Evolutionary conservation across 257 asterid species (phyloP).

Genomic region (Ehretia macrophylla): DNA sequence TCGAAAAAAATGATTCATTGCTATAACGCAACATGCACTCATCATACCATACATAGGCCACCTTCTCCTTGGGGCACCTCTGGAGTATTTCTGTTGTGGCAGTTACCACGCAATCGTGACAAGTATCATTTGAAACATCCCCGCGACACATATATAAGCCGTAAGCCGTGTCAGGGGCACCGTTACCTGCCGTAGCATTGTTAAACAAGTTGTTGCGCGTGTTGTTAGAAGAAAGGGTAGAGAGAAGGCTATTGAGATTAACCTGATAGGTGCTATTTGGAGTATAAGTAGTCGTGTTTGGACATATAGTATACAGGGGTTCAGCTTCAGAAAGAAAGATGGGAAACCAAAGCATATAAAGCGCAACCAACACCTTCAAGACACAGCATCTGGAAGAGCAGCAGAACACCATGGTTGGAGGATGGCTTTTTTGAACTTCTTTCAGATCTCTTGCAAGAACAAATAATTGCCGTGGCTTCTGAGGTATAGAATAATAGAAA

Average conservation of each 20-base stretch:
- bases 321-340: no score
- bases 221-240: background rate
- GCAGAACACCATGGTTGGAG: no score
- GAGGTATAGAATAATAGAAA: no score
- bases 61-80: background rate
- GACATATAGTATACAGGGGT: no score
- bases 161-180: background rate
- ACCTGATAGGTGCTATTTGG: no score
- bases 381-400: no score
- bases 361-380: no score
- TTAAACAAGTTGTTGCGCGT: background rate
- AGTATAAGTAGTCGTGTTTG: no score
- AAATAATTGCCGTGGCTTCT: no score
- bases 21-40: background rate
- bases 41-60: background rate
- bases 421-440: no score
- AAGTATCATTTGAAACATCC: background rate
- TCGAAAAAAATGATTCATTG: background rate
- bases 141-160: background rate
- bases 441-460: no score
- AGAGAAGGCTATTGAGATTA: constrained; percentile 1
- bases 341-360: no score
- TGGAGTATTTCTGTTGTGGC: background rate
- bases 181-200: background rate
- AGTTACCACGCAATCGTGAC: background rate